Percentiles rank a stretch among this genome's conserved stretches.
These are phyloP conservation scores for Ilyonectria destructans DNA, from an alignment of 2,329 filamentous ascomycete species.

Conservation along the genomic window DNA sequence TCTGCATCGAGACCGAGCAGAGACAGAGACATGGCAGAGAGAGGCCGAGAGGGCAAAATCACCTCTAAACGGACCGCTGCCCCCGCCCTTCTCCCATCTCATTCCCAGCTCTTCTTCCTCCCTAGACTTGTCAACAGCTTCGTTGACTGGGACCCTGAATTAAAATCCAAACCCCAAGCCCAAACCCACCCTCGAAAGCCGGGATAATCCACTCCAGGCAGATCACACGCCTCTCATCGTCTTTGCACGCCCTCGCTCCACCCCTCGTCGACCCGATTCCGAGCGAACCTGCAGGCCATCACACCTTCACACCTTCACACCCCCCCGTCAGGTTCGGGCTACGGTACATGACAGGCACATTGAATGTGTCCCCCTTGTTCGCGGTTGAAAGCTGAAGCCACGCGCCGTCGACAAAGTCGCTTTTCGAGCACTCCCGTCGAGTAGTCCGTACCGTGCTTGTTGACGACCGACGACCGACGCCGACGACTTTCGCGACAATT, in stretches of 20 bases:
- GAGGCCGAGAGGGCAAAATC: not conserved
- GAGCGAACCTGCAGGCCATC: conserved; percentile 16
- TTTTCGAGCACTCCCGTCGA: not conserved
- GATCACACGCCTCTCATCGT: conserved; percentile 5
- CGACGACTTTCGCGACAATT: not conserved
- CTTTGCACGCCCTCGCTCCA: conserved; percentile 19
- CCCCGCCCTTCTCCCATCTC: not conserved
- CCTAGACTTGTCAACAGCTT: not conserved
- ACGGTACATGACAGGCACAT: conserved; percentile 1
- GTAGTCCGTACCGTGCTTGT: not conserved
- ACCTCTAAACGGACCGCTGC: not conserved
- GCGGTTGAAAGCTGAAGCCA: not conserved
- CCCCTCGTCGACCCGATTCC: conserved; percentile 13
- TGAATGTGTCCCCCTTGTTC: not conserved
- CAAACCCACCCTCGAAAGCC: conserved; percentile 1
- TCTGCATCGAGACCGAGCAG: not conserved
- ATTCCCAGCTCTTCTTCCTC: not conserved
- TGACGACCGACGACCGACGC: not conserved
- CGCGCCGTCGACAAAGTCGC: not conserved
- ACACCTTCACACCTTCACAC: conserved; percentile 1
- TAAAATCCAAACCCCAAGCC: not conserved
- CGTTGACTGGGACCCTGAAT: not conserved
- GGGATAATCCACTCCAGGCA: not conserved
- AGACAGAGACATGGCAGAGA: not conserved
- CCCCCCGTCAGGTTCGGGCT: conserved; percentile 17